Evolutionary conservation across 2,329 filamentous ascomycete genomes (phyloP).

Genomic region (Kalaharituber pfeilii): DNA sequence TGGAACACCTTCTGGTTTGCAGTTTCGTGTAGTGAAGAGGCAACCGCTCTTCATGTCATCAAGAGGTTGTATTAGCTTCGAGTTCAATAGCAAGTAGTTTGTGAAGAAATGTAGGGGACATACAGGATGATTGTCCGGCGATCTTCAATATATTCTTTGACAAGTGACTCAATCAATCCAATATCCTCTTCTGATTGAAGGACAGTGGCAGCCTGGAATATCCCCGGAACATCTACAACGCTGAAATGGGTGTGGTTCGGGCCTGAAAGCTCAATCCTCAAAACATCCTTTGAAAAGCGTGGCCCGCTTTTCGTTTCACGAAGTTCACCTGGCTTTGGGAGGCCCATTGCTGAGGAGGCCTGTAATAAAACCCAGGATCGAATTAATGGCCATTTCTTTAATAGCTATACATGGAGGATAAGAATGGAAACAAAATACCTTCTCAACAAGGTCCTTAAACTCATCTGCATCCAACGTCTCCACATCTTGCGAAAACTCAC

Average conservation of each 20-base stretch:
- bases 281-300: slow-evolving; percentile 20
- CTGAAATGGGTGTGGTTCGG: slow-evolving; percentile 19
- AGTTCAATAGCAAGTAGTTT: background rate
- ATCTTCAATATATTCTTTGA: slow-evolving; percentile 19
- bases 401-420: background rate
- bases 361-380: background rate
- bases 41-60: slow-evolving; percentile 10
- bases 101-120: slow-evolving; percentile 1
- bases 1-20: slow-evolving; percentile 22
- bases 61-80: background rate
- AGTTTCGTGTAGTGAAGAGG: slow-evolving; percentile 18
- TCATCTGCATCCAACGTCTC: slow-evolving; percentile 9
- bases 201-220: slow-evolving; percentile 21
- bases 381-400: background rate
- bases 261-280: slow-evolving; percentile 22
- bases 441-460: slow-evolving; percentile 13
- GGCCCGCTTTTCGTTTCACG: slow-evolving; percentile 6
- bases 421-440: slow-evolving; percentile 7
- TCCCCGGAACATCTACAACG: slow-evolving; percentile 22
- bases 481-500: slow-evolving; percentile 12
- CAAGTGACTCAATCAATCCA: slow-evolving; percentile 18
- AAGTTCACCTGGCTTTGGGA: slow-evolving; percentile 12
- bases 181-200: slow-evolving; percentile 20
- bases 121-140: slow-evolving; percentile 22
- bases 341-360: slow-evolving; percentile 17